Base-by-base conservation (phyloP, 2,329 filamentous ascomycete genomes). In the Emydomyces testavorans region DNA sequence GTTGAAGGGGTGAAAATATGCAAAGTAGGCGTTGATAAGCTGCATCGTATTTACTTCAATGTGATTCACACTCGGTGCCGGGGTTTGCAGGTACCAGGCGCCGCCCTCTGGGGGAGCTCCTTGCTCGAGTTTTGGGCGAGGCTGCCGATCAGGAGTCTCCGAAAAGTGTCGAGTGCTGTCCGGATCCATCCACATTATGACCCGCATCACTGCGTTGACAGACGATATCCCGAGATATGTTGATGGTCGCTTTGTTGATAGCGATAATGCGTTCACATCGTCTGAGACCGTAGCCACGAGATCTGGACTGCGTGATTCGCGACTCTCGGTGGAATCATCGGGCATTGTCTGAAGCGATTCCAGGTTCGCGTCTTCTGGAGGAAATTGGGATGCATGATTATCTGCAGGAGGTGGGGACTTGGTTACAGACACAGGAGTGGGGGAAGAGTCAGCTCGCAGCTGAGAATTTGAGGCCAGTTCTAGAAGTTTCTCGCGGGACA, bases 211-310 rank as follows among this genome's bases (percentile, higher is more conserved):
- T 1, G 82, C 82, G 58, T 83, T 83, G 58, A 86, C 82, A 4
- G 82, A 86, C 0, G 83, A 86, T 13, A 83, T 80, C 1, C 82
- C 82, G 2, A 86, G 69, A 57, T 86, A 86, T 2, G 82, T 80
- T 3, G 74, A 72, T 2, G 76, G 70, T 24, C 79, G 76, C 36
- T 79, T 75, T 49, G 83, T 76, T 4, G 74, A 59, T 50, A 75
- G 65, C 3, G 80, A 84, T 1, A 85, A 68, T 0, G 80, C 80
- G 59, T 84, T 83, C 36, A 84, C 79, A 59, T 83, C 80, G 61
- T 85, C 82, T 0, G 80, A 80, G 55, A 85, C 76, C 5, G 69
- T 71, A n/a, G 76, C 75, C 45, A 80, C 71, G 4, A 74, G 66
- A 48, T 80, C 76, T 46, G 71, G 66, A 32, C 68, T 72, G 49